phyloP scores from a whole-genome alignment of 1,284 basidiomycete genomes.

The Ceratobasidium sp. region DNA sequence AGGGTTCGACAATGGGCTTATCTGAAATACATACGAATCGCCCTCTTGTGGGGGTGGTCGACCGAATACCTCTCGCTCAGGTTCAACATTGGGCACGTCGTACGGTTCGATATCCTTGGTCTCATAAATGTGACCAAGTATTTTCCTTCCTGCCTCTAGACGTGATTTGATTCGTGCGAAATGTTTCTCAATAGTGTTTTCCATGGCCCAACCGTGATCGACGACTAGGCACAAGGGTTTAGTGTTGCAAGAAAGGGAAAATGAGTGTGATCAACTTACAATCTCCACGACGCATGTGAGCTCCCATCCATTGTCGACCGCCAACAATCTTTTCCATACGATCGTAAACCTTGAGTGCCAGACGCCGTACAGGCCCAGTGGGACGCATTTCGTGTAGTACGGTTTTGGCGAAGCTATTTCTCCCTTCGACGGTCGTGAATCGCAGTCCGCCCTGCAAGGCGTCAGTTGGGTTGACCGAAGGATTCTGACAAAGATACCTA shows the following conservation, averaged over 20 bases:
- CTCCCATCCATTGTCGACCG: conserved; percentile 56
- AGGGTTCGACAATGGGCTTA: background rate
- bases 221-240: conserved; percentile 44
- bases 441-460: conserved; percentile 50
- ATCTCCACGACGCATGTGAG: conserved; percentile 59
- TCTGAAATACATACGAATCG: conserved; percentile 45
- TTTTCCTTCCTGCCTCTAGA: conserved; percentile 48
- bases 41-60: conserved; percentile 41
- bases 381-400: conserved; percentile 51
- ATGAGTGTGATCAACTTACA: conserved; percentile 45
- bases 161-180: conserved; percentile 50
- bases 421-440: conserved; percentile 51
- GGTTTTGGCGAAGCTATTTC: conserved; percentile 49
- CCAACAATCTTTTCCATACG: conserved; percentile 50
- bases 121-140: conserved; percentile 44
- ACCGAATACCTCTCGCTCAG: conserved; percentile 40
- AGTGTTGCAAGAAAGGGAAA: background rate
- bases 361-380: conserved; percentile 46
- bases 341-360: conserved; percentile 49
- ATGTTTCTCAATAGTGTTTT: conserved; percentile 49
- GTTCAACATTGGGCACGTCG: conserved; percentile 42
- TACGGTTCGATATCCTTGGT: conserved; percentile 39
- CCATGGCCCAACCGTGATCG: conserved; percentile 51
- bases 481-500: conserved; percentile 42
- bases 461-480: background rate